Conservation (phyloP, 2,329 filamentous ascomycete species). For the Beauveria sp. region DNA sequence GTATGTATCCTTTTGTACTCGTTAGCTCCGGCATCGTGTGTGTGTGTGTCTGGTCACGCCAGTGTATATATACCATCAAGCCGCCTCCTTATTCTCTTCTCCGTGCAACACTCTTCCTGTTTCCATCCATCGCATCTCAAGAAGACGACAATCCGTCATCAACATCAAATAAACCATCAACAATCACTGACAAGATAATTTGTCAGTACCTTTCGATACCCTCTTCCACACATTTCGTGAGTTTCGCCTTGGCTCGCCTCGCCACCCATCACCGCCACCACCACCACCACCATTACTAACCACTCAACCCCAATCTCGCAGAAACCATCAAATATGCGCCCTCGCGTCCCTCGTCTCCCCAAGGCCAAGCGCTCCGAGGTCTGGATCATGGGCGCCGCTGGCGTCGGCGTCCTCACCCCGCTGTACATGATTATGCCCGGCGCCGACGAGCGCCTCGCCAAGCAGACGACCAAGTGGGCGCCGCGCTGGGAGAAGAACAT, state of each 20-base stretch:
- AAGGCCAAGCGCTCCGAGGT: slow-evolving; percentile 40
- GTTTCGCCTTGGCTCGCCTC: neutral
- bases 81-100: neutral
- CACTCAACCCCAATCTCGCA: neutral
- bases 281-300: neutral
- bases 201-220: neutral
- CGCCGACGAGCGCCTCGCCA: slow-evolving; percentile 44
- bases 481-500: slow-evolving; percentile 53
- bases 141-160: neutral
- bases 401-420: slow-evolving; percentile 45
- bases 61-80: slow-evolving; percentile 1
- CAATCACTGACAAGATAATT: neutral
- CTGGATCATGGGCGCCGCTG: slow-evolving; percentile 45
- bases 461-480: slow-evolving; percentile 50
- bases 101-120: neutral
- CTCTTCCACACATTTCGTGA: neutral
- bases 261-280: neutral
- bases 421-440: slow-evolving; percentile 51
- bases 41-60: neutral
- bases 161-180: neutral
- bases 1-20: slow-evolving; percentile 7
- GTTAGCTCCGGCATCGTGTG: neutral
- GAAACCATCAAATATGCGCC: slow-evolving; percentile 35
- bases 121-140: neutral
- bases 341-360: slow-evolving; percentile 39